These are phyloP conservation scores for Dichotomocladium elegans DNA, from an alignment of 371 early-diverging fungal genomes.

Conservation along the genomic window DNA sequence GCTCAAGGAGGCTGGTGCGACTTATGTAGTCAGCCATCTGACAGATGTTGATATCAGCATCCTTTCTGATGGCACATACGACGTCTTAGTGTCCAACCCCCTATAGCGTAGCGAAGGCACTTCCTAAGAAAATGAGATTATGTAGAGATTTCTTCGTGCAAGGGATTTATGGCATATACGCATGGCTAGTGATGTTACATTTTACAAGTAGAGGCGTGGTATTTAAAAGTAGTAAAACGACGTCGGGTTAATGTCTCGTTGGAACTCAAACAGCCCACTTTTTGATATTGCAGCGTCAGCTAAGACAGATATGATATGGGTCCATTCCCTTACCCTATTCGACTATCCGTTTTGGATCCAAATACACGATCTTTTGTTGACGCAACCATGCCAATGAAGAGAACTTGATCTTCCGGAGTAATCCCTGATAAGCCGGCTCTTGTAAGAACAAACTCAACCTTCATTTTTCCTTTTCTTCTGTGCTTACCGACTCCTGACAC, in stretches of 20 bases:
- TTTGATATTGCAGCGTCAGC: too few species aligned
- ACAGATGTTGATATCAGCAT: slow-evolving; percentile 39
- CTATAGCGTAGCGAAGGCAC: too few species aligned
- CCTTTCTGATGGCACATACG: slow-evolving; percentile 34
- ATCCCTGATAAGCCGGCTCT: slow-evolving; percentile 25
- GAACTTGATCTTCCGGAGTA: slow-evolving; percentile 51
- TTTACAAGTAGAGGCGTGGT: neutral
- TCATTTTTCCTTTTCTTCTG: neutral
- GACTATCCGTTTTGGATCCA: slow-evolving; percentile 49
- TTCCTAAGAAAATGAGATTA: too few species aligned
- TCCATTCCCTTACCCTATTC: slow-evolving; percentile 13
- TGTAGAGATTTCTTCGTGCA: too few species aligned
- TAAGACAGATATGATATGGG: too few species aligned
- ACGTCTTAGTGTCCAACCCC: too few species aligned
- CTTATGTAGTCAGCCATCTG: slow-evolving; percentile 46
- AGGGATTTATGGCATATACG: too few species aligned
- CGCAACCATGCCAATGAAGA: slow-evolving; percentile 65
- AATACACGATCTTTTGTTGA: slow-evolving; percentile 49
- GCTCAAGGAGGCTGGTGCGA: slow-evolving; percentile 55
- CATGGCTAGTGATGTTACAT: too few species aligned
- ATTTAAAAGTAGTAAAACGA: slow-evolving; percentile 1
- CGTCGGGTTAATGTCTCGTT: slow-evolving; percentile 7
- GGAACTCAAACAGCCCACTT: slow-evolving; percentile 24
- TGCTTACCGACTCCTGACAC: slow-evolving; percentile 62
- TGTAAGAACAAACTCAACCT: too few species aligned